These are phyloP conservation scores for Boletus sp. DNA, from an alignment of 1,284 basidiomycete species.

Conservation along the genomic window DNA sequence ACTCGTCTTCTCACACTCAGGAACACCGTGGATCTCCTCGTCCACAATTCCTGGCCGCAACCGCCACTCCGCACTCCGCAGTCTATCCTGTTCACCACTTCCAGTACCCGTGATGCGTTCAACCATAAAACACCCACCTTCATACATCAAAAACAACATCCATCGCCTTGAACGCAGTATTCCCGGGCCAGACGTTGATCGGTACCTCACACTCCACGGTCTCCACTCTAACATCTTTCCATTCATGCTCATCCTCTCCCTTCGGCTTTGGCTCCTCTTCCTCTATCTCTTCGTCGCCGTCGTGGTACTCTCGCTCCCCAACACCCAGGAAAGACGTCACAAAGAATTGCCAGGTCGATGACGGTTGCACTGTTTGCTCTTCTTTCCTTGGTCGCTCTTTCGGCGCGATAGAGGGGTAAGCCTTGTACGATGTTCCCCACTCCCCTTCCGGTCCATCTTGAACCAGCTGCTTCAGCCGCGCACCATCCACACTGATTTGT, in stretches of 20 bases:
- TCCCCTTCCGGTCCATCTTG: constrained; percentile 49
- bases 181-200: constrained; percentile 84
- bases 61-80: no score
- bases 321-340: constrained; percentile 51
- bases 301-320: constrained; percentile 52
- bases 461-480: constrained; percentile 53
- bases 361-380: not conserved
- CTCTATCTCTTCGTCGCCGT: constrained; percentile 48
- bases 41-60: no score
- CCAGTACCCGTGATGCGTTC: not conserved
- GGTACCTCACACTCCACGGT: constrained; percentile 91
- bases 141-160: constrained; percentile 78
- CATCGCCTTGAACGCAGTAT: constrained; percentile 82
- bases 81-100: not conserved
- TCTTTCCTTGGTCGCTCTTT: constrained; percentile 44
- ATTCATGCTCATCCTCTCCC: constrained; percentile 59
- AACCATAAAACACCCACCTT: constrained; percentile 7
- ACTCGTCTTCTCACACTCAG: not conserved
- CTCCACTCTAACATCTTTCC: constrained; percentile 67
- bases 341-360: constrained; percentile 51
- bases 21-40: not conserved
- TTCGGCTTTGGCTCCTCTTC: constrained; percentile 6
- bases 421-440: constrained; percentile 67
- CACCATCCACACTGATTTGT: constrained; percentile 47
- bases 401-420: constrained; percentile 58